Evolutionary conservation across 192 early-diverging fungal species (phyloP), one percentile per base, ranked within the genome.

Genomic region (Coemansia sp.): DNA sequence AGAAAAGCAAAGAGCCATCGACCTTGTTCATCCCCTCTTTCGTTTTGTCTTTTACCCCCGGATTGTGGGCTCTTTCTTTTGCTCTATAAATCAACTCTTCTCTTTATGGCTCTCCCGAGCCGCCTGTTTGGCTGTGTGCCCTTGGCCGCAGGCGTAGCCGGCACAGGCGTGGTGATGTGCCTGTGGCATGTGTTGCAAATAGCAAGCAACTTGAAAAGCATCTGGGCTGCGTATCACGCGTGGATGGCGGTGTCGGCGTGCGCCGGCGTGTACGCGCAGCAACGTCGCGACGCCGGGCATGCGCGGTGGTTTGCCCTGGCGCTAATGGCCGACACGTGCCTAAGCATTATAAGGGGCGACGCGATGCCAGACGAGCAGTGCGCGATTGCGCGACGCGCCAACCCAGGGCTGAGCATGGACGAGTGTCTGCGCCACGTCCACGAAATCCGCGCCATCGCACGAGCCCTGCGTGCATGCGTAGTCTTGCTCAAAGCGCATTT

Each of bases 351-450:
- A 1, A 25, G 25, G 23, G 25, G 45, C 5, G 76, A 79, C 21
- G 21, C 21, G 53, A 39, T 73, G 24, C 41, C 41, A 21, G 72
- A 70, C 22, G 71, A 79, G 61, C 65, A 64, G 55, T 79, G 76
- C 62, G 25, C 39, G 11, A 48, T 79, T n/a, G 71, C 72, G 2
- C 70, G 73, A 67, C 32, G 56, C 14, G 57, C 76, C 27, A 73
- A 79, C 64, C 56, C 38, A 4, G 64, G 41, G 52, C 37, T 79
- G 67, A 63, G 67, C 12, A 51, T 65, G 49, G 61, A 70, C 35
- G 50, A 80, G 45, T 80, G 77, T 29, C 65, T 80, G 39, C 65
- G 23, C 10, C 71, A 72, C n/a, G 72, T 80, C 32, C 77, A 80
- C 50, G 77, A 80, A 59, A 80, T 80, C 37, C 57, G 57, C 17